Evolutionary conservation across 805 yeast species (phyloP).

Genomic region (Sungouiozyma ichnusensis): DNA sequence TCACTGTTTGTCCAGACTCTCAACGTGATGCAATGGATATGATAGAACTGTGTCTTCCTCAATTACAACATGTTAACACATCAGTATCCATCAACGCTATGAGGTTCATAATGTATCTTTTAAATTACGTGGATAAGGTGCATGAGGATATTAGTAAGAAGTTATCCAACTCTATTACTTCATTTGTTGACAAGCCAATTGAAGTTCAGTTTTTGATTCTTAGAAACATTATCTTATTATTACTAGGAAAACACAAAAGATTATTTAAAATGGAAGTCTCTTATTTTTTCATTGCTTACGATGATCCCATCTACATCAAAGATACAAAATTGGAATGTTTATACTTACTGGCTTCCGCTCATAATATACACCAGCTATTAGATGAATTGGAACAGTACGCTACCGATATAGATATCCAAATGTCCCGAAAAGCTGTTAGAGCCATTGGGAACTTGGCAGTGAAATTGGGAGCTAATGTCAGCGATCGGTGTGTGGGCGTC

Average conservation of each 20-base stretch:
- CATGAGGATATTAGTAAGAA: constrained; percentile 48
- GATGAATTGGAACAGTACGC: constrained; percentile 79
- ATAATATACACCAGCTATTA: constrained; percentile 50
- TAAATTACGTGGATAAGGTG: constrained; percentile 56
- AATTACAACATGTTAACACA: constrained; percentile 69
- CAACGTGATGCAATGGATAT: constrained; percentile 55
- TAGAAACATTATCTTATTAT: constrained; percentile 66
- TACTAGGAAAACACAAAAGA: constrained; percentile 55
- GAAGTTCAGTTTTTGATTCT: constrained; percentile 78
- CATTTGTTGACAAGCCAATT: constrained; percentile 62
- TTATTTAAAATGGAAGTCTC: constrained; percentile 53
- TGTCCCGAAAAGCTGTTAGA: constrained; percentile 78
- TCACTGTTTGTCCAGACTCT: constrained; percentile 60
- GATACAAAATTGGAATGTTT: constrained; percentile 85
- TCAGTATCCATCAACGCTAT: constrained; percentile 72
- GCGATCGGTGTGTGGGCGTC: constrained; percentile 53
- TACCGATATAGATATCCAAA: constrained; percentile 72
- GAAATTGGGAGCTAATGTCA: constrained; percentile 47
- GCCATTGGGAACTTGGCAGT: constrained; percentile 87
- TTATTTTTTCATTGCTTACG: constrained; percentile 69
- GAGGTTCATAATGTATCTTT: constrained; percentile 57
- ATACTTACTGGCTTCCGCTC: constrained; percentile 60
- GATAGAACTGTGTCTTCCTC: constrained; percentile 56
- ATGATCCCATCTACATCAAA: constrained; percentile 81
- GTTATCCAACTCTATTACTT: constrained; percentile 57